These are phyloP conservation scores for Paecilomyces variotii DNA, from an alignment of 2,329 filamentous ascomycete genomes.

Conservation along the genomic window DNA sequence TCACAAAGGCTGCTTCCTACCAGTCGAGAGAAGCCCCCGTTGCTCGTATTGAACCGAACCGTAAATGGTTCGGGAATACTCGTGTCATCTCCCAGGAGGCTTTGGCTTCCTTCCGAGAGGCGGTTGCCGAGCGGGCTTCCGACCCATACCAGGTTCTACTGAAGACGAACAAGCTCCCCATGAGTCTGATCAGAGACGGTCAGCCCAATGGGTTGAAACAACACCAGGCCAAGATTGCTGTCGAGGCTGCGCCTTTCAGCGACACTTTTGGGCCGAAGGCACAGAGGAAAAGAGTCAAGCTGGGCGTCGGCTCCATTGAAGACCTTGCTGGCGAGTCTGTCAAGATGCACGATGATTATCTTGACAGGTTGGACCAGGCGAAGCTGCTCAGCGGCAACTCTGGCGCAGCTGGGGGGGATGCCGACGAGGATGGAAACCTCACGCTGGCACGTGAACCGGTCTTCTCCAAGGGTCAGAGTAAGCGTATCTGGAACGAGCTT, in stretches of 20 bases:
- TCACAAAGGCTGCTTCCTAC: slow-evolving; percentile 74
- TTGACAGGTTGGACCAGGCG: slow-evolving; percentile 71
- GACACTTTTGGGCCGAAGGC: slow-evolving; percentile 91
- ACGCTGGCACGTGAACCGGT: slow-evolving; percentile 71
- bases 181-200: slow-evolving; percentile 82
- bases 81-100: slow-evolving; percentile 84
- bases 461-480: slow-evolving; percentile 90
- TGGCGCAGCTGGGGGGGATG: slow-evolving; percentile 47
- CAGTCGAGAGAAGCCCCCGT: slow-evolving; percentile 75
- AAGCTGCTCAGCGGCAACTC: slow-evolving; percentile 66
- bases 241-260: slow-evolving; percentile 76
- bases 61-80: slow-evolving; percentile 97
- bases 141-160: slow-evolving; percentile 93
- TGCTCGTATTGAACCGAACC: slow-evolving; percentile 87
- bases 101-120: slow-evolving; percentile 76
- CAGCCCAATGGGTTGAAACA: slow-evolving; percentile 79
- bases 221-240: slow-evolving; percentile 87
- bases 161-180: slow-evolving; percentile 93
- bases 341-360: slow-evolving; percentile 72
- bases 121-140: slow-evolving; percentile 79
- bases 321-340: slow-evolving; percentile 74
- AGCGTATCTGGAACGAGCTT: slow-evolving; percentile 94
- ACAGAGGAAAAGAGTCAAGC: slow-evolving; percentile 85
- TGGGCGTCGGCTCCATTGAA: slow-evolving; percentile 70
- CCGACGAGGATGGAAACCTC: slow-evolving; percentile 38